phyloP scores from a whole-genome alignment of 2,329 filamentous ascomycete species.

The Byssochlamys sp. region DNA sequence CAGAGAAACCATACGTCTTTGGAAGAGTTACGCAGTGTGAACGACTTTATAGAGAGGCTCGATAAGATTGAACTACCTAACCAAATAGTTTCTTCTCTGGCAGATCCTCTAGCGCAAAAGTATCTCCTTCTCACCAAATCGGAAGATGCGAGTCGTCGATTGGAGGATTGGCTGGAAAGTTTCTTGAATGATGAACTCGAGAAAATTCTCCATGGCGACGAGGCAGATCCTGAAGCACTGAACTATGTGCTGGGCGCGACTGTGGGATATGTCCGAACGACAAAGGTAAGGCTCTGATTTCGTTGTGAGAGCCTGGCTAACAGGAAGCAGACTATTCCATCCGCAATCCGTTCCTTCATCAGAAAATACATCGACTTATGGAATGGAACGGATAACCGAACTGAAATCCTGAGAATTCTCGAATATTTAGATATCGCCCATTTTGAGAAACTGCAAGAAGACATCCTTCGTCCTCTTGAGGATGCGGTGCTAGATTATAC shows the following conservation, averaged over 20 bases:
- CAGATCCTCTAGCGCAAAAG: conserved; percentile 70
- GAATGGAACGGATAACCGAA: conserved; percentile 50
- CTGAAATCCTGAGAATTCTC: conserved; percentile 29
- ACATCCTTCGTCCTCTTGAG: conserved; percentile 34
- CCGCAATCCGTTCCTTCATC: conserved; percentile 24
- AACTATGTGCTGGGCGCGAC: conserved; percentile 25
- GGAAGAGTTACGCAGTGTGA: conserved; percentile 66
- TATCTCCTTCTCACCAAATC: conserved; percentile 57
- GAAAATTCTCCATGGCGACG: conserved; percentile 35
- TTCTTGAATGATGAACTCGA: conserved; percentile 32
- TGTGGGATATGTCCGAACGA: conserved; percentile 26
- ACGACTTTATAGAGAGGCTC: conserved; percentile 60
- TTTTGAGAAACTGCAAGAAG: conserved; percentile 24
- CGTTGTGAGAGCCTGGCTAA: conserved; percentile 2
- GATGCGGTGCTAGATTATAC: conserved; percentile 27
- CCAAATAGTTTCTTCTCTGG: conserved; percentile 67
- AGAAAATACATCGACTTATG: conserved; percentile 50
- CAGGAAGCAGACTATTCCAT: conserved; percentile 21
- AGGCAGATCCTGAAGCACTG: conserved; percentile 29
- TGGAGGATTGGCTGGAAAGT: conserved; percentile 30
- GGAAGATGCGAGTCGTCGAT: conserved; percentile 35
- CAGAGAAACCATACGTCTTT: conserved; percentile 51
- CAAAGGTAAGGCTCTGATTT: conserved; percentile 22
- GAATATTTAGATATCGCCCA: conserved; percentile 23
- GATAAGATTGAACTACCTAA: conserved; percentile 74